Conservation (phyloP, 768 basidiomycete species). For the Albatrellus ellisii region DNA sequence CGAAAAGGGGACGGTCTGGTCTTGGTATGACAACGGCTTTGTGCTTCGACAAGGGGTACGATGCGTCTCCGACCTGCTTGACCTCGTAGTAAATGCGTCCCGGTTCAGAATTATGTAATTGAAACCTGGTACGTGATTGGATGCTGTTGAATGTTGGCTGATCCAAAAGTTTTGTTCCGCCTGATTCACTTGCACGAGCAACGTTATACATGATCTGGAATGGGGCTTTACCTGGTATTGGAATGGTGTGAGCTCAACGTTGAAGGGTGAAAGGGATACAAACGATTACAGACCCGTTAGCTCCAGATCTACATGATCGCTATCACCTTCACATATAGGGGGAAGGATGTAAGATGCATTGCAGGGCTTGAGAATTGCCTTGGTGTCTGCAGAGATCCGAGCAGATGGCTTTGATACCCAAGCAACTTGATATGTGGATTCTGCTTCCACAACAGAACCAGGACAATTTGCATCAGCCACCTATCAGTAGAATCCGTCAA, state of each 20-base stretch:
- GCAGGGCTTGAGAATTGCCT: slow-evolving; percentile 40
- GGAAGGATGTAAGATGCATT: slow-evolving; percentile 68
- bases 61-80: slow-evolving; percentile 74
- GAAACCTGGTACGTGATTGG: slow-evolving; percentile 66
- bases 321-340: slow-evolving; percentile 72
- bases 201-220: slow-evolving; percentile 91
- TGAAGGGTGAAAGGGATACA: too few species aligned
- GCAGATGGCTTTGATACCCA: slow-evolving; percentile 76
- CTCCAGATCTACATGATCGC: slow-evolving; percentile 75
- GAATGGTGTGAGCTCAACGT: neutral
- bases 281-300: slow-evolving; percentile 60
- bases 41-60: slow-evolving; percentile 68
- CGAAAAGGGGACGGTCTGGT: slow-evolving; percentile 57
- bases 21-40: slow-evolving; percentile 51
- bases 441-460: slow-evolving; percentile 49
- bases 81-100: slow-evolving; percentile 86
- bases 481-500: slow-evolving; percentile 22
- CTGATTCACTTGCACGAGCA: slow-evolving; percentile 51
- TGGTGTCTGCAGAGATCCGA: slow-evolving; percentile 43
- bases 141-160: slow-evolving; percentile 80
- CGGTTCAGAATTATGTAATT: slow-evolving; percentile 62
- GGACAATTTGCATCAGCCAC: slow-evolving; percentile 79
- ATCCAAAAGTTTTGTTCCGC: slow-evolving; percentile 57
- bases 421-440: slow-evolving; percentile 54
- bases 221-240: slow-evolving; percentile 34